These are phyloP conservation scores for Trametes sanguinea DNA, from an alignment of 768 basidiomycete species.

Conservation along the genomic window DNA sequence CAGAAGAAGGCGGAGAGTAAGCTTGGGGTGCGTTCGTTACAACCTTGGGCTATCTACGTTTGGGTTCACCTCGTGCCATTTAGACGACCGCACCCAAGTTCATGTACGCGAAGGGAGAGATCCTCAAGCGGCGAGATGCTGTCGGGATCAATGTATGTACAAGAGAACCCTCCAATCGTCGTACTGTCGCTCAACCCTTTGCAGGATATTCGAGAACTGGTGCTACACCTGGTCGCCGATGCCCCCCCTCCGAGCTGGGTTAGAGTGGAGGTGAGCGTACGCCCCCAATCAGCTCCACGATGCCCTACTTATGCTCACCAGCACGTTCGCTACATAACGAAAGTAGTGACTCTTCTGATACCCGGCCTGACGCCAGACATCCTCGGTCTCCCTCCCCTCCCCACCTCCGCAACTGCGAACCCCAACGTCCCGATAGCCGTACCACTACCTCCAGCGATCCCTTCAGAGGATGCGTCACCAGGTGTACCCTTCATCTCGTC, in stretches of 20 bases:
- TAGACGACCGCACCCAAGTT: conserved; percentile 68
- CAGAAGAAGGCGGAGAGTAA: conserved; percentile 56
- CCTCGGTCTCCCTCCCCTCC: conserved; percentile 70
- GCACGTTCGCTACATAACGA: conserved; percentile 75
- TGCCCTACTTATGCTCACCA: conserved; percentile 31
- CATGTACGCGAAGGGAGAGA: conserved; percentile 80
- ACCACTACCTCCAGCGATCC: conserved; percentile 42
- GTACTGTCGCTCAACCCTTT: background rate
- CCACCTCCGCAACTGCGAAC: conserved; percentile 64
- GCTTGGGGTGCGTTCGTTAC: conserved; percentile 54
- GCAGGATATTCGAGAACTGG: conserved; percentile 87
- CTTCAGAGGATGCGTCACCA: conserved; percentile 23
- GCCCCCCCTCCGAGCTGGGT: conserved; percentile 88
- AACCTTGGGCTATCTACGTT: background rate
- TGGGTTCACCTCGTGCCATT: conserved; percentile 18
- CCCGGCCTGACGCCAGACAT: conserved; percentile 82
- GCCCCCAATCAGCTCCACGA: too few species aligned
- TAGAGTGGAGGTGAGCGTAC: conserved; percentile 68
- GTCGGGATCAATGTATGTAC: conserved; percentile 77
- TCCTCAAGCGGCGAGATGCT: conserved; percentile 68
- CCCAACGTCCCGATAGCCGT: conserved; percentile 55
- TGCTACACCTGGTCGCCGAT: conserved; percentile 80
- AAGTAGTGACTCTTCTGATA: conserved; percentile 76
- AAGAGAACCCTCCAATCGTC: too few species aligned
- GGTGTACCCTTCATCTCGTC: conserved; percentile 67